A percentile compares a stretch with the other conserved stretches of the same genome.
Evolutionary conservation across 345 rosid genomes (phyloP).

Genomic region (Salix brachista): DNA sequence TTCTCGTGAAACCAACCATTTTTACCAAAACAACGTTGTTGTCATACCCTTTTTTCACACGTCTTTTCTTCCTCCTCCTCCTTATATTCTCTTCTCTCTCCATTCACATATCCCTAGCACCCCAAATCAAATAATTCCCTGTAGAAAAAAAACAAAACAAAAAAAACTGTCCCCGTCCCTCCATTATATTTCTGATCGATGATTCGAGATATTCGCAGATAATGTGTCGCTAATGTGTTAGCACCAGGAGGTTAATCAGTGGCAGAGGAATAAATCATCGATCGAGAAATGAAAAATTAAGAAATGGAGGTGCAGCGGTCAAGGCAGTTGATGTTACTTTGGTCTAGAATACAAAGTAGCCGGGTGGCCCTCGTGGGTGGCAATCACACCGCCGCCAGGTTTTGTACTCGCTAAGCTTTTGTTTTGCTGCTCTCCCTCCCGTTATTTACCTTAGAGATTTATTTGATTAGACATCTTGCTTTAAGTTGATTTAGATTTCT

Average conservation of each 20-base stretch:
- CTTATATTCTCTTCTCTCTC: conserved; percentile 1
- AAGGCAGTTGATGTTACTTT: conserved; percentile 51
- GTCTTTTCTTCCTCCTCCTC: background rate
- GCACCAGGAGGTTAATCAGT: background rate
- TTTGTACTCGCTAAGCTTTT: conserved; percentile 62
- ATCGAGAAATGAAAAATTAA: conserved; percentile 2
- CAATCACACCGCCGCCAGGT: conserved; percentile 81
- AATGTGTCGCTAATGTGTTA: conserved; percentile 2
- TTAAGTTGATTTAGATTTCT: background rate
- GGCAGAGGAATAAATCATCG: background rate
- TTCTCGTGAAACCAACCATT: conserved; percentile 19
- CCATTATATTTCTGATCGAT: conserved; percentile 6
- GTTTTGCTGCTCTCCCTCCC: conserved; percentile 3
- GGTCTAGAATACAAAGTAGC: conserved; percentile 39
- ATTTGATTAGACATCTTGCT: too few species aligned
- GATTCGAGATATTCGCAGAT: background rate
- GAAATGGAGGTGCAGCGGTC: conserved; percentile 61
- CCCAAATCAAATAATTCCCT: background rate
- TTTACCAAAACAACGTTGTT: background rate
- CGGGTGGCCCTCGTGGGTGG: conserved; percentile 79
- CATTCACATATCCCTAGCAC: background rate
- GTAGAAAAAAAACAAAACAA: background rate
- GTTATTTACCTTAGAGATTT: too few species aligned
- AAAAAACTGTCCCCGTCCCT: conserved; percentile 4
- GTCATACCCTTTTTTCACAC: background rate